Evolutionary conservation across 2,329 filamentous ascomycete genomes (phyloP).

Genomic region (Dichotomopilus funicola): DNA sequence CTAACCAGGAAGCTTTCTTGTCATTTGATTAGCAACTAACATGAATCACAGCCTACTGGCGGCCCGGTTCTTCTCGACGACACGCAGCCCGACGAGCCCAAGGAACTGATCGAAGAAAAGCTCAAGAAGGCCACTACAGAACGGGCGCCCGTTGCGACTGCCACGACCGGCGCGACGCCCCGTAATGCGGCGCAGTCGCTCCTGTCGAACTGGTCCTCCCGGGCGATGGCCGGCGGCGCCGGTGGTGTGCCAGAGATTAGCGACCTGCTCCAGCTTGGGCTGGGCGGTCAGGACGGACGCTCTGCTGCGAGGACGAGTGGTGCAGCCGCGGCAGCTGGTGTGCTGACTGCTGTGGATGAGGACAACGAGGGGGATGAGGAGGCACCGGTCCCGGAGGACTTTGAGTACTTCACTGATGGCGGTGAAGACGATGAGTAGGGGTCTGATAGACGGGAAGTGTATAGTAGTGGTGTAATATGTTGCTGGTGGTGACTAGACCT

Average conservation of each 20-base stretch:
- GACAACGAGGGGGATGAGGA: conserved; percentile 69
- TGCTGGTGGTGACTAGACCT: background rate
- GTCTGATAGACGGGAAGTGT: background rate
- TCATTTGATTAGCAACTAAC: conserved; percentile 33
- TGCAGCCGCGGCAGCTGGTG: conserved; percentile 53
- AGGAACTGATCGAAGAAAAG: conserved; percentile 82
- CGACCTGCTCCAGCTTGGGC: conserved; percentile 36
- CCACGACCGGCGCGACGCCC: conserved; percentile 14
- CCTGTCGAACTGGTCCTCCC: conserved; percentile 18
- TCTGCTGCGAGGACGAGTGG: conserved; percentile 39
- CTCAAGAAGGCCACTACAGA: conserved; percentile 71
- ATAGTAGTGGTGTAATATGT: conserved; percentile 5
- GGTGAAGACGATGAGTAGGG: conserved; percentile 40
- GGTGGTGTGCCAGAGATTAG: conserved; percentile 35
- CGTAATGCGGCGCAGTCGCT: conserved; percentile 26
- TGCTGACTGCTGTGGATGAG: conserved; percentile 83
- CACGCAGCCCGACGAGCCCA: conserved; percentile 69
- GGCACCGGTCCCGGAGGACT: conserved; percentile 62
- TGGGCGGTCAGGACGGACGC: conserved; percentile 30
- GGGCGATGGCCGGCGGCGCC: conserved; percentile 13
- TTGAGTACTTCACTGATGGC: conserved; percentile 71
- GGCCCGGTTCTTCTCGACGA: conserved; percentile 90
- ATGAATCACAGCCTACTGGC: conserved; percentile 65
- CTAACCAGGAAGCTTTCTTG: conserved; percentile 1
- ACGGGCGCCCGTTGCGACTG: conserved; percentile 48